phyloP scores from a whole-genome alignment of 23 red algal genomes.

The Gracilariopsis chorda region DNA sequence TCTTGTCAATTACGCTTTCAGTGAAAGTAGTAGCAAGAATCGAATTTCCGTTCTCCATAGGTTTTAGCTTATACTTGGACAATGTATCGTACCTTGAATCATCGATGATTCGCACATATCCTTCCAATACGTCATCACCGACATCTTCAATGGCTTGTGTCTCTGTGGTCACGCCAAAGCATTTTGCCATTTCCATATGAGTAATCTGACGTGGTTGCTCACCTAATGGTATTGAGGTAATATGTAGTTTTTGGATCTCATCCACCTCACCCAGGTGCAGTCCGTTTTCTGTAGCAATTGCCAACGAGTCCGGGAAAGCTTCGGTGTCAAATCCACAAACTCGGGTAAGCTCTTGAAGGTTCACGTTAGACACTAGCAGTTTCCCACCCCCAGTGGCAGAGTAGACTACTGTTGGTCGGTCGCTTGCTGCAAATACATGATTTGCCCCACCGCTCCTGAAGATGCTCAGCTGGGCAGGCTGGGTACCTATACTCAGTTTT shows the following conservation, averaged over 20 bases:
- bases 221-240: conserved; percentile 75
- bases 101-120: conserved; percentile 76
- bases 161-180: conserved; percentile 81
- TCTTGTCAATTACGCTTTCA: conserved; percentile 51
- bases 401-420: conserved; percentile 94
- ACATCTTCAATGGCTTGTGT: conserved; percentile 24
- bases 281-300: conserved; percentile 73
- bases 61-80: conserved; percentile 54
- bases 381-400: conserved; percentile 66
- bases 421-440: conserved; percentile 94
- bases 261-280: conserved; percentile 92
- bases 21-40: conserved; percentile 59
- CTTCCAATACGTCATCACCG: conserved; percentile 51
- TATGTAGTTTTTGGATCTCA: conserved; percentile 96
- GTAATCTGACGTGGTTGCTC: conserved; percentile 93
- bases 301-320: conserved; percentile 91
- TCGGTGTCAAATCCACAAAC: conserved; percentile 86
- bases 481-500: conserved; percentile 80
- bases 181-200: conserved; percentile 58
- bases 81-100: conserved; percentile 77
- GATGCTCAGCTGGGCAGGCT: conserved; percentile 79
- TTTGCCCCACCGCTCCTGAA: conserved; percentile 65
- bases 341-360: conserved; percentile 87
- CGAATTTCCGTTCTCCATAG: conserved; percentile 58
- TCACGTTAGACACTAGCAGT: conserved; percentile 86